Conservation (phyloP, 2,329 filamentous ascomycete genomes). For the Xylaria sp. region DNA sequence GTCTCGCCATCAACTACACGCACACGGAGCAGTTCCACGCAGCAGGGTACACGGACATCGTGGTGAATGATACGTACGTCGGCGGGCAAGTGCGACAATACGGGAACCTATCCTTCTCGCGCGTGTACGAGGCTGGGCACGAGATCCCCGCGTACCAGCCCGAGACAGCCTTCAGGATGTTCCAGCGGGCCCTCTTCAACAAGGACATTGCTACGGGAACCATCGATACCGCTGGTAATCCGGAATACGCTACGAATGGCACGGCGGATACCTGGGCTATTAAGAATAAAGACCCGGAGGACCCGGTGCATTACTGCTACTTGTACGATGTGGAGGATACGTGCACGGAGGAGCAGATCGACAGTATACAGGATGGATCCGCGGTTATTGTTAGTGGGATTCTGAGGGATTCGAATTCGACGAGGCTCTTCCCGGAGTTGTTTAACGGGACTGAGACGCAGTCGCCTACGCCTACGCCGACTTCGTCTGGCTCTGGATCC, state of each 20-base stretch:
- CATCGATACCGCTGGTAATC: conserved; percentile 61
- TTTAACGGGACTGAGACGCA: conserved; percentile 32
- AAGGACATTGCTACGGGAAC: conserved; percentile 62
- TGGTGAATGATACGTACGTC: conserved; percentile 69
- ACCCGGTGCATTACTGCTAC: conserved; percentile 67
- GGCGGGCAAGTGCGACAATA: conserved; percentile 76
- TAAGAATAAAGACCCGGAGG: conserved; percentile 59
- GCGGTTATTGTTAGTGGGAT: conserved; percentile 51
- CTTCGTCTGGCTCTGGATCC: conserved; percentile 15
- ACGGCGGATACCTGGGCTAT: conserved; percentile 56
- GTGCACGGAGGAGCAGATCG: conserved; percentile 61
- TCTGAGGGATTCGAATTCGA: conserved; percentile 48
- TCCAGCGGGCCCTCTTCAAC: conserved; percentile 63
- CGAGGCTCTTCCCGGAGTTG: conserved; percentile 45
- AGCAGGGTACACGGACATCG: conserved; percentile 73
- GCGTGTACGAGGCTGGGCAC: conserved; percentile 69
- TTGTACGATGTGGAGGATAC: conserved; percentile 62
- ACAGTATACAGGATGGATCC: conserved; percentile 52
- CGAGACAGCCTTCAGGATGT: conserved; percentile 60
- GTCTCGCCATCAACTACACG: conserved; percentile 60
- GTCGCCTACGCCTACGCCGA: conserved; percentile 15
- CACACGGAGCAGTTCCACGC: conserved; percentile 56
- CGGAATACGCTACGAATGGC: conserved; percentile 50
- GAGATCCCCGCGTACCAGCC: conserved; percentile 66
- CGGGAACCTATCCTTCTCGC: conserved; percentile 72